Base-by-base conservation (phyloP, 805 yeast genomes). In the Saccharomycopsis amapae region DNA sequence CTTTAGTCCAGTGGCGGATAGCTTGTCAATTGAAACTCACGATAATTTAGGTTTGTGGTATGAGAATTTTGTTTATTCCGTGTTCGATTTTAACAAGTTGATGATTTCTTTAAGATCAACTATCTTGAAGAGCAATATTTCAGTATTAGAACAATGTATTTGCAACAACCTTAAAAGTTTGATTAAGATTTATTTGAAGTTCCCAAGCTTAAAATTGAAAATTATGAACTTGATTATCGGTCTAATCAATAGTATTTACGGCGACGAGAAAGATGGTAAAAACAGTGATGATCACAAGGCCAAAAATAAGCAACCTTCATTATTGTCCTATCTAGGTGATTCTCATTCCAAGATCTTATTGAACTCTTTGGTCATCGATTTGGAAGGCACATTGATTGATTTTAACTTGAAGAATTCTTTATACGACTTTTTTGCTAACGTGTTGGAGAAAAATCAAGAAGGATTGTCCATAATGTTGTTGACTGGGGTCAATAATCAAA, bases 311-410 rank as follows among this genome's bases (percentile, higher is more conserved):
- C 24, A 9, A 23, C 75, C 80, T 28, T 87, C 96, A 1, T 64
- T 90, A 40, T 67, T 90, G 33, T 84, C 97, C 0, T 86, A 86
- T 58, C 64, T 90, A 44, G 93, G 95, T 3, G 67, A 73, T n/a
- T 67, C 71, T 17, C 72, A 76, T 53, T 74, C 95, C 0, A 72
- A 71, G 23, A 62, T 76, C 3, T 67, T 90, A 24, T 65, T 85
- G 7, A 67, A 70, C n/a, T 71, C 81, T 1, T 60, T 90, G 24
- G 72, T 78, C 0, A 53, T 69, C 0, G 88, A 85, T 53, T 65
- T 88, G 55, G 71, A 73, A 24, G 76, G 74, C 51, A 66, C 75
- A 0, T 66, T 78, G 51, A 78, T 75, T 44, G 75, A 73, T 52
- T 70, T 69, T 48, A 60, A 61, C n/a, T 62, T 79, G 38, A 75